phyloP scores from a whole-genome alignment of 192 early-diverging fungal genomes.

The Gryganskiella cystojenkinii region DNA sequence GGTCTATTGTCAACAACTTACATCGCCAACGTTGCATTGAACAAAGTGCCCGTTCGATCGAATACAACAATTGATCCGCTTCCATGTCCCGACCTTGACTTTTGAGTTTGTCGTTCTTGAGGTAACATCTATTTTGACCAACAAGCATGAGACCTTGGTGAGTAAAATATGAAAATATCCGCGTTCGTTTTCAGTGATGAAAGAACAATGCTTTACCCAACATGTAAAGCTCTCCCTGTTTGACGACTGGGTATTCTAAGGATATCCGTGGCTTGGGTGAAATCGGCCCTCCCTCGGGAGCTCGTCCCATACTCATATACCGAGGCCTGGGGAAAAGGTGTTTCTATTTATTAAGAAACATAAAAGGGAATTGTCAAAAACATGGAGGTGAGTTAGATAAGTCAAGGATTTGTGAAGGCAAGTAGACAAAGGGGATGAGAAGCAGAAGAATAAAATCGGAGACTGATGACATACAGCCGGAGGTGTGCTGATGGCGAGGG shows the following conservation, averaged over 20 bases:
- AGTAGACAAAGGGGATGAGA: no score
- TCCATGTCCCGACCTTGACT: conserved; percentile 31
- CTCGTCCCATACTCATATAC: conserved; percentile 27
- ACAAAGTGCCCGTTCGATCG: conserved; percentile 40
- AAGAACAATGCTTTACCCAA: conserved; percentile 20
- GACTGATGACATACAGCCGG: conserved; percentile 18
- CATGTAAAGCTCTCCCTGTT: conserved; percentile 31
- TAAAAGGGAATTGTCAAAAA: neutral
- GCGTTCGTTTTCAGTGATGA: neutral
- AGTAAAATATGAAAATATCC: neutral
- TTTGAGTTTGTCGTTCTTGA: conserved; percentile 20
- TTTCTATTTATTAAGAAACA: conserved; percentile 20
- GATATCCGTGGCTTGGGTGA: conserved; percentile 30
- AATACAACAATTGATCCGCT: conserved; percentile 36
- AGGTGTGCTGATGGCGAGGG: conserved; percentile 26
- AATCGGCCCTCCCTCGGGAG: conserved; percentile 3
- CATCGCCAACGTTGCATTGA: conserved; percentile 39
- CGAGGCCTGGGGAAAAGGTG: conserved; percentile 24
- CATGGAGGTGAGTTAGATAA: neutral
- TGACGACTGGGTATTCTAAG: conserved; percentile 27
- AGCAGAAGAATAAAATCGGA: no score
- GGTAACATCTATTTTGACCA: conserved; percentile 10
- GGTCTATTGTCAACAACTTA: conserved; percentile 1
- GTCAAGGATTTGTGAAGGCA: no score
- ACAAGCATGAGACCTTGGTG: neutral